Evolutionary conservation across 768 basidiomycete genomes (phyloP), one percentile per base, ranked within the genome.

Genomic region (Coprinopsis marcescibilis): DNA sequence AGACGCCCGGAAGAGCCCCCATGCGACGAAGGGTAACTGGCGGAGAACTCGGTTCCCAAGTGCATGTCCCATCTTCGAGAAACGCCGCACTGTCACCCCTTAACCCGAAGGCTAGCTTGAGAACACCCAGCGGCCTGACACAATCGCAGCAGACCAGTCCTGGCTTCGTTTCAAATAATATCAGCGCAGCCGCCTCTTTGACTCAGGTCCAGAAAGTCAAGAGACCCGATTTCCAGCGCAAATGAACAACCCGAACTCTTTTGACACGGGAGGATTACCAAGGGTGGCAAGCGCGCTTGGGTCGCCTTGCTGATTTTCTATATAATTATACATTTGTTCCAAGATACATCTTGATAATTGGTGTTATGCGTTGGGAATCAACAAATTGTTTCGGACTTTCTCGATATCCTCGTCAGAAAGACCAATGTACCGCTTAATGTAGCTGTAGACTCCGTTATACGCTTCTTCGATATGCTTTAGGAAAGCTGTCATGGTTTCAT

Each of bases 401-500:
- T 57, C 55, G 53, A 89, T 71, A 51, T 90, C 89, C 13, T 76
- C 77, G 49, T 83, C 77, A 3, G 73, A 71, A 40, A 90, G 70
- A 10, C 69, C 71, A n/a, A 77, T 65, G 54, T 75, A 75, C 10
- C 67, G 59, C 62, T 72, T 77, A 7, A 78, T 57, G 53, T 90
- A 91, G 42, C 59, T 68, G 54, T 85, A 80, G 1, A 73, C 81
- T 19, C 86, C 85, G 1, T 80, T 79, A 53, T 88, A 90, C 49
- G 76, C 76, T 36, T 76, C 70, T 20, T 78, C 65, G 4, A 91
- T 54, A 36, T 87, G 63, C 13, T 67, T 55, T 12, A 90, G 67
- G 56, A 85, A 84, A 1, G 82, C 79, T n/a, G 69, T 52, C 88
- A 91, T 91, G 1, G 85, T 87, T 56, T 83, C 83, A 37, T 71